These are phyloP conservation scores for Yamadazyma mexicana DNA, from an alignment of 1,139 yeast genomes.

Conservation along the genomic window DNA sequence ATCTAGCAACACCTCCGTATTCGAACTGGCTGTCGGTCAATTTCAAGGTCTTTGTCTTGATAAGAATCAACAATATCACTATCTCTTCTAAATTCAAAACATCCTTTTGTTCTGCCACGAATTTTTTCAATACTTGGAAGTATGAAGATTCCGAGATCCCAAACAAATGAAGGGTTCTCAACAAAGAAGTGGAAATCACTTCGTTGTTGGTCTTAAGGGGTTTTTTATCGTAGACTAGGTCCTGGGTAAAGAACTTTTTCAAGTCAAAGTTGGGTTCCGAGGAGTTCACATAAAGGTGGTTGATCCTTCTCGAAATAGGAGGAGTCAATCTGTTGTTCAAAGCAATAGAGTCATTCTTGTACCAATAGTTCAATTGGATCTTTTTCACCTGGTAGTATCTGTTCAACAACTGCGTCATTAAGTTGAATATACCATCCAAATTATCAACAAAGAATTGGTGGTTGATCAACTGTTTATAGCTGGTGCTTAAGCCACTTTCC, in stretches of 20 bases:
- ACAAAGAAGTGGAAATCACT: constrained; percentile 57
- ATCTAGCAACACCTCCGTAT: constrained; percentile 35
- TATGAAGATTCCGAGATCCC: constrained; percentile 59
- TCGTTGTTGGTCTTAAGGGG: constrained; percentile 40
- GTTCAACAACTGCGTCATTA: constrained; percentile 71
- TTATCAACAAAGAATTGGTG: constrained; percentile 44
- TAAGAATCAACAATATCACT: constrained; percentile 47
- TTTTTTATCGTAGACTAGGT: constrained; percentile 15
- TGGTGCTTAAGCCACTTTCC: constrained; percentile 61
- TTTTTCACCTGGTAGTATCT: constrained; percentile 84
- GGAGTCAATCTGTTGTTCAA: constrained; percentile 57
- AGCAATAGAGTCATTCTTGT: constrained; percentile 46
- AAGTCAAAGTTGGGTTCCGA: constrained; percentile 32
- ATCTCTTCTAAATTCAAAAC: constrained; percentile 31
- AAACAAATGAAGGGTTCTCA: constrained; percentile 57
- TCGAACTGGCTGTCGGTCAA: constrained; percentile 32
- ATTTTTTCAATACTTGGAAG: constrained; percentile 53
- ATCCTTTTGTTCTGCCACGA: constrained; percentile 21
- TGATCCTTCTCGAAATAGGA: constrained; percentile 28
- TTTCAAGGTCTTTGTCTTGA: constrained; percentile 29
- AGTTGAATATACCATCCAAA: constrained; percentile 63
- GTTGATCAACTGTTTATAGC: constrained; percentile 58
- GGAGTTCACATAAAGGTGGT: constrained; percentile 32
- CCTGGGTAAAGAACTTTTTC: constrained; percentile 29
- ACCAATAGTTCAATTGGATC: constrained; percentile 61